Evolutionary conservation across 75 land plant genomes (phyloP).

Genomic region (Sequoia sempervirens): DNA sequence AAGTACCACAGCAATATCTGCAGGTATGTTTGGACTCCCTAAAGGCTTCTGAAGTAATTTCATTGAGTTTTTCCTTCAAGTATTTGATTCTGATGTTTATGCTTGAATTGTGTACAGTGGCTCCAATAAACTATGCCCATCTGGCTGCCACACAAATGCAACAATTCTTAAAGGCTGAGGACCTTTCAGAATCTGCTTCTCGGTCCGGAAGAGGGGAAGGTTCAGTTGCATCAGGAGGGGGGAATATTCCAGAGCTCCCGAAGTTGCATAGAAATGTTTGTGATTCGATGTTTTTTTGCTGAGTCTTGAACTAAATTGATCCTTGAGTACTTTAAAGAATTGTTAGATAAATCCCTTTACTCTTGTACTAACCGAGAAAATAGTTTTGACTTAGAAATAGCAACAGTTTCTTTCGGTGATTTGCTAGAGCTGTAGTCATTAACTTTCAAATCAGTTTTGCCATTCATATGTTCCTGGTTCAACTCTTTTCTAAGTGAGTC

Average conservation of each 20-base stretch:
- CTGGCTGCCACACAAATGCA: conserved; percentile 66
- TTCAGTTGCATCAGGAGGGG: conserved; percentile 18
- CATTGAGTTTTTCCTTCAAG: neutral
- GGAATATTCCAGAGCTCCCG: conserved; percentile 46
- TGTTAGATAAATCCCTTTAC: no score
- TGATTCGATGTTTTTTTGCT: conserved; percentile 67
- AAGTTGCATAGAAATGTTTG: conserved; percentile 33
- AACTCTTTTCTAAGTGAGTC: no score
- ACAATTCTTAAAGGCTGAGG: conserved; percentile 50
- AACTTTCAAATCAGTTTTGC: no score
- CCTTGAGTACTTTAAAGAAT: no score
- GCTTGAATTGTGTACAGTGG: conserved; percentile 37
- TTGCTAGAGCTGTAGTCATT: no score
- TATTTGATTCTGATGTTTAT: no score
- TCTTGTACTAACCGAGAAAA: no score
- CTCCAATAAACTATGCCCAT: conserved; percentile 88
- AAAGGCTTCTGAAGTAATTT: neutral
- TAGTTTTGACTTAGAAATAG: no score
- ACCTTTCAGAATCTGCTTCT: conserved; percentile 40
- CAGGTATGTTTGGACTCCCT: conserved; percentile 24
- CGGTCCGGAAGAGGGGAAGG: conserved; percentile 38
- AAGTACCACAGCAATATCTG: conserved; percentile 66
- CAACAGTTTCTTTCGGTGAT: no score
- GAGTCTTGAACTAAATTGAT: neutral
- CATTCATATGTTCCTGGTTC: no score